Conservation (phyloP, 129 eudicot genomes). For the Lactuca sativa region DNA sequence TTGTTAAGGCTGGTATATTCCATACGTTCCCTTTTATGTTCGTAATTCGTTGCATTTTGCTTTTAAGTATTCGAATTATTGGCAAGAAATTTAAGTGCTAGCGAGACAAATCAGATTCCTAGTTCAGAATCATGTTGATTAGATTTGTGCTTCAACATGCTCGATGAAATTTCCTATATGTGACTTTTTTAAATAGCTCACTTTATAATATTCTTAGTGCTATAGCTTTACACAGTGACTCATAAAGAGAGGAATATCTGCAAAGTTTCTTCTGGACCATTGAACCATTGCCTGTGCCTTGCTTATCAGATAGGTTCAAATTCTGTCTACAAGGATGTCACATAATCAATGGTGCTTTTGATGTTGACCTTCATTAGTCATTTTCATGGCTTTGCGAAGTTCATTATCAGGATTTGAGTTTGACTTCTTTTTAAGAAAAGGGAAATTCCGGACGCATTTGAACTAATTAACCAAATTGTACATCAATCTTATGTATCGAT, state of each 20-base stretch:
- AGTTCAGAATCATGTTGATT: not conserved
- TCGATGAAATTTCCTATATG: constrained; percentile 6
- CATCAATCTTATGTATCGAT: not conserved
- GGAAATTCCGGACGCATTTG: not conserved
- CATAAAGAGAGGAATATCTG: constrained; percentile 9
- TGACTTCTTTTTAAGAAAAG: constrained; percentile 14
- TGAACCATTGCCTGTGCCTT: not conserved
- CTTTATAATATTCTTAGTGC: not conserved
- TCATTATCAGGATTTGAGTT: constrained; percentile 9
- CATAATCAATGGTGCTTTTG: constrained; percentile 16
- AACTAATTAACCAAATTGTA: not conserved
- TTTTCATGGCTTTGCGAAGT: constrained; percentile 10
- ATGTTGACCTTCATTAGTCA: constrained; percentile 23
- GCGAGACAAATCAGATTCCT: not conserved
- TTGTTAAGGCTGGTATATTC: constrained; percentile 83
- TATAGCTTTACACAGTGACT: constrained; percentile 18
- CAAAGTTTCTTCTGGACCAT: constrained; percentile 25
- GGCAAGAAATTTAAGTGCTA: not conserved
- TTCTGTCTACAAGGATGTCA: not conserved
- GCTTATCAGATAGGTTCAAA: constrained; percentile 3
- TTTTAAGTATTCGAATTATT: not conserved
- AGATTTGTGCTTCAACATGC: constrained; percentile 4
- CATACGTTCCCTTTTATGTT: constrained; percentile 10
- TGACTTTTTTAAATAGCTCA: not conserved
- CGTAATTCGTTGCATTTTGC: constrained; percentile 3